phyloP scores from a whole-genome alignment of 345 rosid species.

The Dimocarpus longan region DNA sequence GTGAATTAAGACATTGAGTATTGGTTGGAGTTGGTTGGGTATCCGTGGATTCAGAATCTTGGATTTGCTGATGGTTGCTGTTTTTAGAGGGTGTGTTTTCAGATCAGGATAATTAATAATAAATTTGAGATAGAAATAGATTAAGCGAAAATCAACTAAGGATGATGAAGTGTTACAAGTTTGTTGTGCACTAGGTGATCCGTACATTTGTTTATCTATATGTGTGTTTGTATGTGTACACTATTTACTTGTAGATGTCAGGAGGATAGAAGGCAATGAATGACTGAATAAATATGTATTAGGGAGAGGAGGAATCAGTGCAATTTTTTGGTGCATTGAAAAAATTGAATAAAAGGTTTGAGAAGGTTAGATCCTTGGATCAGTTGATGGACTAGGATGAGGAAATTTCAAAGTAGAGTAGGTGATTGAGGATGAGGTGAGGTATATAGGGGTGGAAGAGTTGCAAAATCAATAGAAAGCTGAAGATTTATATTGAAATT shows the following conservation, averaged over 20 bases:
- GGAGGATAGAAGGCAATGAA: neutral
- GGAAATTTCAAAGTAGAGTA: constrained; percentile 2
- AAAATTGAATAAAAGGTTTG: neutral
- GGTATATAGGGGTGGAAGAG: neutral
- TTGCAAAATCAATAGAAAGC: neutral
- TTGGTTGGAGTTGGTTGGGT: neutral
- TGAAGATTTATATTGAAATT: neutral
- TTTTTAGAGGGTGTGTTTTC: neutral
- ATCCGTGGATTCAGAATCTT: neutral
- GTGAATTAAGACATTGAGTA: neutral
- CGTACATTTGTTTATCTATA: neutral
- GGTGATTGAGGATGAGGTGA: neutral
- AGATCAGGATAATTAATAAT: neutral
- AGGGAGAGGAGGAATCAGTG: neutral
- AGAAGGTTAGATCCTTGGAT: neutral
- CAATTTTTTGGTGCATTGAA: neutral
- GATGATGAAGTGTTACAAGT: neutral
- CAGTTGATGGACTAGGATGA: constrained; percentile 10
- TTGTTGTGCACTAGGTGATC: neutral
- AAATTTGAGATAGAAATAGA: neutral
- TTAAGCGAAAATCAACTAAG: neutral
- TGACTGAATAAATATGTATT: neutral
- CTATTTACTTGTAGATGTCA: neutral
- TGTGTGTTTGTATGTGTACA: neutral
- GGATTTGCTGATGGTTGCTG: neutral